Conservation (phyloP, 495 filamentous ascomycete species). For the Filosporella fistucella region DNA sequence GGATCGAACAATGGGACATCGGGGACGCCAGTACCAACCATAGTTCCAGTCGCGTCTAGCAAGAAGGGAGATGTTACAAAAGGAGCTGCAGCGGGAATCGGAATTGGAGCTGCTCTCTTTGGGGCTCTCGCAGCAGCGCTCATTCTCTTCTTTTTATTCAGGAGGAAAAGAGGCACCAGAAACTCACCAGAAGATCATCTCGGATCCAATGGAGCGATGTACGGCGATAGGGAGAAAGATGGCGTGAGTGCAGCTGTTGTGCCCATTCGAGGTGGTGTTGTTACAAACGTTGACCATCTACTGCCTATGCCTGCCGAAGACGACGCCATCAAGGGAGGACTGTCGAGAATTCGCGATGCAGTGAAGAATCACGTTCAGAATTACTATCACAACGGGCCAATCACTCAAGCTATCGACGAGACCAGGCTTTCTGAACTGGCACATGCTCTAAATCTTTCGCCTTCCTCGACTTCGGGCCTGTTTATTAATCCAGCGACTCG, state of each 20-base stretch:
- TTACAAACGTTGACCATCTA: conserved; percentile 3
- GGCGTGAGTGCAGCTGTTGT: conserved; percentile 1
- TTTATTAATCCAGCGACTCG: conserved; percentile 25
- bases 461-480: conserved; percentile 6
- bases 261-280: no score
- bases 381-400: conserved; percentile 26
- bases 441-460: conserved; percentile 13
- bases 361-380: conserved; percentile 38
- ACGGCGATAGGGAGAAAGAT: conserved; percentile 13
- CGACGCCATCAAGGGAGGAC: conserved; percentile 26
- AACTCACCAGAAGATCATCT: neutral
- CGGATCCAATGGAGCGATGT: neutral
- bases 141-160: conserved; percentile 13
- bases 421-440: conserved; percentile 19
- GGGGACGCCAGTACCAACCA: no score
- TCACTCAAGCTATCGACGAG: conserved; percentile 17
- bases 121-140: conserved; percentile 22
- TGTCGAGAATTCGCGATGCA: conserved; percentile 27
- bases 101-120: conserved; percentile 18
- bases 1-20: no score
- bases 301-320: conserved; percentile 23
- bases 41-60: no score
- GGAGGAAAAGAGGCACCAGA: neutral
- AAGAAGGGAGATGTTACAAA: no score
- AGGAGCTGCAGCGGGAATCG: conserved; percentile 23